Conservation (phyloP, 495 filamentous ascomycete species). For the Podospora didyma region DNA sequence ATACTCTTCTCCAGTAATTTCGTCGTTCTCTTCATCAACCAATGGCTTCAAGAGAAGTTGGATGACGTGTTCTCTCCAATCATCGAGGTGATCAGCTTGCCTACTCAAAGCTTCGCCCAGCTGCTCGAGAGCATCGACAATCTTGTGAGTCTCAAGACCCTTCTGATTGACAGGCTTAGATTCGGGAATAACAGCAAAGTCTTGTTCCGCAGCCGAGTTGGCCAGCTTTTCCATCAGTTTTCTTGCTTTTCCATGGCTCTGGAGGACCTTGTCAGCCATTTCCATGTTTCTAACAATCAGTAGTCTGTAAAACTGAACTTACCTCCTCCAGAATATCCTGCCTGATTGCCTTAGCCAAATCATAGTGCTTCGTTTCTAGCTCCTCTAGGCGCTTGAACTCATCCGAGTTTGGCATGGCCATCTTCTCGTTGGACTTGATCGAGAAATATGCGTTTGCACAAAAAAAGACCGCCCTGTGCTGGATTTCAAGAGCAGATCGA, state of each 20-base stretch:
- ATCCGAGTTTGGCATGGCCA: constrained; percentile 59
- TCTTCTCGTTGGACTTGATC: constrained; percentile 64
- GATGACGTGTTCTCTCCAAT: constrained; percentile 69
- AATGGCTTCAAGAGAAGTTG: constrained; percentile 67
- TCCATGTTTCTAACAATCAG: background rate
- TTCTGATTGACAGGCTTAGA: constrained; percentile 23
- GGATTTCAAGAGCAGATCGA: constrained; percentile 67
- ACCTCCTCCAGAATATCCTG: constrained; percentile 64
- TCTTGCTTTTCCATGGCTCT: constrained; percentile 29
- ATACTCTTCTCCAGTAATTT: constrained; percentile 84
- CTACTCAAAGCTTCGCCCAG: constrained; percentile 57
- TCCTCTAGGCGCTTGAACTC: constrained; percentile 62
- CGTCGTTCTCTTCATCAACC: constrained; percentile 75
- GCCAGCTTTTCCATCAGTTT: constrained; percentile 45
- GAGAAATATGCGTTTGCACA: constrained; percentile 78
- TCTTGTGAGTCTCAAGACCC: constrained; percentile 33
- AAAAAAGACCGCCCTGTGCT: constrained; percentile 82
- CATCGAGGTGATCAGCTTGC: constrained; percentile 63
- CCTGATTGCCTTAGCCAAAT: constrained; percentile 69
- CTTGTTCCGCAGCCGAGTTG: constrained; percentile 40
- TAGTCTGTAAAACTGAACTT: background rate
- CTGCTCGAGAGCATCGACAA: constrained; percentile 26
- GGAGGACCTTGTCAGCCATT: constrained; percentile 7
- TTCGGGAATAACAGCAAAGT: constrained; percentile 61
- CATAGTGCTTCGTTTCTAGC: constrained; percentile 68